A percentile compares a stretch with the other conserved stretches of the same genome.
phyloP scores from a whole-genome alignment of 257 asterid genomes.

The Solanum dulcamara region DNA sequence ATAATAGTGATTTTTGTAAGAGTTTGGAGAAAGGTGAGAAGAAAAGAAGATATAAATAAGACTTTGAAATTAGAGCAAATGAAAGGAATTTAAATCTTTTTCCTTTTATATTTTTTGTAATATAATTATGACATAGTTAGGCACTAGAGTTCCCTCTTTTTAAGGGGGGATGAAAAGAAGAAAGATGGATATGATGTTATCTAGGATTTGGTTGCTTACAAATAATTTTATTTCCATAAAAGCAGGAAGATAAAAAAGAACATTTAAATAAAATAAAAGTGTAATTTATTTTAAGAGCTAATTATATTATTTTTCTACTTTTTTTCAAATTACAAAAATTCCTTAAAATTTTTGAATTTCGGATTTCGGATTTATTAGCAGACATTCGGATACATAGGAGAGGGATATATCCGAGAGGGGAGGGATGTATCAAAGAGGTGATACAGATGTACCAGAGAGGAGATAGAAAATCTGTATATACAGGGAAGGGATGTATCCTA shows the following conservation, averaged over 20 bases:
- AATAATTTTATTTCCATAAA: background rate
- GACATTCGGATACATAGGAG: too few species aligned
- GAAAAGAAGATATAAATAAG: background rate
- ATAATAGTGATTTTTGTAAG: conserved; percentile 1
- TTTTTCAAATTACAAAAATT: too few species aligned
- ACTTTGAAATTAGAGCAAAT: background rate
- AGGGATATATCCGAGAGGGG: too few species aligned
- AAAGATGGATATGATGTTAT: background rate
- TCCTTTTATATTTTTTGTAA: background rate
- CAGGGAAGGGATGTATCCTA: too few species aligned
- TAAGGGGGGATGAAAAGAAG: background rate
- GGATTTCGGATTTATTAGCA: too few species aligned
- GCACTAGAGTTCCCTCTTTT: background rate
- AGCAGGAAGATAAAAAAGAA: background rate
- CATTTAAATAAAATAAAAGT: background rate
- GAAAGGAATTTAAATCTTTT: background rate
- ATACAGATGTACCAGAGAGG: too few species aligned
- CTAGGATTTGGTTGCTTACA: background rate
- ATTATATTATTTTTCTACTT: too few species aligned
- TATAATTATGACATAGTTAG: background rate
- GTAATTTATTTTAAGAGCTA: too few species aligned
- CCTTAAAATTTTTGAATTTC: too few species aligned
- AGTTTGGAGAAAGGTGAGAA: background rate
- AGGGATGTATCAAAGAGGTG: too few species aligned
- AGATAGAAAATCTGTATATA: too few species aligned